A percentile compares a stretch with the other conserved stretches of the same genome.
phyloP scores from a whole-genome alignment of 2,329 filamentous ascomycete genomes.

The Phaeosphaeria sp. region DNA sequence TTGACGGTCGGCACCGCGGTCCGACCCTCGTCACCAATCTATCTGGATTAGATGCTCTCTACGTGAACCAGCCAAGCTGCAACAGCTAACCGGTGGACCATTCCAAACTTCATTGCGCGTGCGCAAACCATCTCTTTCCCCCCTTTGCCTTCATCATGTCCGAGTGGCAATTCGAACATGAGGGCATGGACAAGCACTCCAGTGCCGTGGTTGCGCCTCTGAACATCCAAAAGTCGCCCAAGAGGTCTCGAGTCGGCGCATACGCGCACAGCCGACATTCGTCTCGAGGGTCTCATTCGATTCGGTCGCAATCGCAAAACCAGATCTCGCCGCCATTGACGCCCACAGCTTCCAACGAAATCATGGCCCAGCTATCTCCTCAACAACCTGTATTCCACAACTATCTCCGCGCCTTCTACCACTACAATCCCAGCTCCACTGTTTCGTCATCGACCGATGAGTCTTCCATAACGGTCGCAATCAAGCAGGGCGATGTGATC shows the following conservation, averaged over 20 bases:
- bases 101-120: neutral
- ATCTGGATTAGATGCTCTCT: slow-evolving; percentile 37
- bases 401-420: slow-evolving; percentile 92
- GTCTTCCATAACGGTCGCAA: slow-evolving; percentile 74
- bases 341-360: slow-evolving; percentile 72
- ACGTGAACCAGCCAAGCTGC: slow-evolving; percentile 24
- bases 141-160: slow-evolving; percentile 28
- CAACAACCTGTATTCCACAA: slow-evolving; percentile 81
- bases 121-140: neutral
- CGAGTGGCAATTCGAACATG: slow-evolving; percentile 32
- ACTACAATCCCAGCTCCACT: slow-evolving; percentile 81
- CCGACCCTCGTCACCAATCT: slow-evolving; percentile 15
- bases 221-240: slow-evolving; percentile 47
- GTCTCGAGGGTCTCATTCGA: slow-evolving; percentile 39
- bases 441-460: slow-evolving; percentile 77
- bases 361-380: slow-evolving; percentile 53
- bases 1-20: slow-evolving; percentile 10
- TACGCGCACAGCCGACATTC: slow-evolving; percentile 40
- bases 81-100: slow-evolving; percentile 37
- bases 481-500: slow-evolving; percentile 90
- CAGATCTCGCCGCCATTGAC: slow-evolving; percentile 82
- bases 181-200: slow-evolving; percentile 41
- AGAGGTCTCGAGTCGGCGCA: slow-evolving; percentile 28
- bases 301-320: slow-evolving; percentile 40
- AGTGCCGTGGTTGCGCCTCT: slow-evolving; percentile 47